These are phyloP conservation scores for Akanthomyces uredinophilus DNA, from an alignment of 2,329 filamentous ascomycete genomes.

Conservation along the genomic window DNA sequence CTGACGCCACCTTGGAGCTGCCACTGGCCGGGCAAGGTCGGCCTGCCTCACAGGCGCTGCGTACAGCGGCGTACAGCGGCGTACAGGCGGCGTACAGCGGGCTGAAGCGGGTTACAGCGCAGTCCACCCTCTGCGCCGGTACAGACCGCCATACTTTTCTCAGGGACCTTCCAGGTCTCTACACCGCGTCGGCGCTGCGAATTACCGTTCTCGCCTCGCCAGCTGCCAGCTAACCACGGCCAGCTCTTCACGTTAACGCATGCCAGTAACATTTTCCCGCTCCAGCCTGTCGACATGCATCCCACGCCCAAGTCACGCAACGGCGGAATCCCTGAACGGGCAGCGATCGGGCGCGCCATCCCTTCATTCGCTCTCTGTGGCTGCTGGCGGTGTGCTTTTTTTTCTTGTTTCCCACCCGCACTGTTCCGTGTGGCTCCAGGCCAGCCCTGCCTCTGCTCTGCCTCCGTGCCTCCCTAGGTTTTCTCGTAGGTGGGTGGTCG, in stretches of 20 bases:
- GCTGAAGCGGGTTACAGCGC: background rate
- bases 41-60: background rate
- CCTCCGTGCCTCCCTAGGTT: background rate
- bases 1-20: background rate
- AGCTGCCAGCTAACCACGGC: background rate
- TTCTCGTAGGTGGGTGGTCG: background rate
- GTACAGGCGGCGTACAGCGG: background rate
- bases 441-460: background rate
- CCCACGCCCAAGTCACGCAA: conserved; percentile 7
- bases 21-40: no score
- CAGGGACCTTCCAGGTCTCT: background rate
- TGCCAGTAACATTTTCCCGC: background rate
- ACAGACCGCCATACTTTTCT: background rate
- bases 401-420: background rate
- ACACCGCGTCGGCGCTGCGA: background rate
- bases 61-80: background rate
- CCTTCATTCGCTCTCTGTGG: background rate
- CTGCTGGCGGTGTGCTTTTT: background rate
- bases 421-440: background rate
- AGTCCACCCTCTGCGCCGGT: background rate
- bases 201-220: background rate
- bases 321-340: background rate
- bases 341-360: conserved; percentile 5
- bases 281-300: background rate
- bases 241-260: background rate